These are phyloP conservation scores for Vitellaria paradoxa DNA, from an alignment of 179 eudicot species.

Conservation along the genomic window DNA sequence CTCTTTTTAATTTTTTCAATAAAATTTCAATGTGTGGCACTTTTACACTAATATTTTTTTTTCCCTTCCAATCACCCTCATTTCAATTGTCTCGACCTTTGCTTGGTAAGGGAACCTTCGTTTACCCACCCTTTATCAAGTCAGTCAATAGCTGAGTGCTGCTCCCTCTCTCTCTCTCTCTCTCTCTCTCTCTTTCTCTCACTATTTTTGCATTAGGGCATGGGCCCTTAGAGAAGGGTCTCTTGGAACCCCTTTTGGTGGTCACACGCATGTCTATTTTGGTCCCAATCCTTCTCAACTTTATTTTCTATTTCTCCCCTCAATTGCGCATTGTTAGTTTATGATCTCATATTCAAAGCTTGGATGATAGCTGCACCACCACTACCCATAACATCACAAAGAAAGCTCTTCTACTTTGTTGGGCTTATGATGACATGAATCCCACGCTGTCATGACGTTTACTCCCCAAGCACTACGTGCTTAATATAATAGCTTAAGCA, in stretches of 20 bases:
- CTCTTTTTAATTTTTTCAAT: not conserved
- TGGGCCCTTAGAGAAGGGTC: conserved; percentile 11
- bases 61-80: not conserved
- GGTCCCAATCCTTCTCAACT: conserved; percentile 20
- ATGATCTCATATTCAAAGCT: conserved; percentile 16
- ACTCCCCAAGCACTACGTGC: conserved; percentile 3
- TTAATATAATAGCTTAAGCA: not conserved
- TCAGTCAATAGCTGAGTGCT: not conserved
- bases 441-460: conserved; percentile 42
- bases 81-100: not conserved
- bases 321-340: not conserved
- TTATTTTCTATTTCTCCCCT: not conserved
- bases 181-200: not conserved
- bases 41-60: too few relatives aligned
- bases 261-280: conserved; percentile 35
- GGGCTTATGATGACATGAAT: conserved; percentile 33
- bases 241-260: conserved; percentile 10
- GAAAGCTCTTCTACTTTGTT: conserved; percentile 3
- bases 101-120: not conserved
- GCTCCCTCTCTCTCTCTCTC: not conserved
- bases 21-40: not conserved
- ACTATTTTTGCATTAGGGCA: conserved; percentile 14
- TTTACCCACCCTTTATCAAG: not conserved
- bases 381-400: conserved; percentile 9
- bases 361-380: conserved; percentile 33